Base-by-base conservation (phyloP, 208 protist genomes). In the Borovskyia barvae region DNA sequence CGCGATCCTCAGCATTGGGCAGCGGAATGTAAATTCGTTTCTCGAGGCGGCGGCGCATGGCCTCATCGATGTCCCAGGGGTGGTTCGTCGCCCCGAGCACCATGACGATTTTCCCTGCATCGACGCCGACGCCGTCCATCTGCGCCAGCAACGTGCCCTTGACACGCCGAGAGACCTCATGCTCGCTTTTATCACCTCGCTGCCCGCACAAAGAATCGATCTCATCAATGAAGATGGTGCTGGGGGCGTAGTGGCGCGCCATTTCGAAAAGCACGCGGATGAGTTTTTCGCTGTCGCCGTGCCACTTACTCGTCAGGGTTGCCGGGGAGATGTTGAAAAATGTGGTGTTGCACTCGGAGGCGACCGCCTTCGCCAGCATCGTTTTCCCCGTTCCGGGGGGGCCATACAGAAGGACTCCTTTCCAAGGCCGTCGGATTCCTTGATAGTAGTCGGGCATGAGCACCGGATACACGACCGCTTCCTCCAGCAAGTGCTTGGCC, bases 111-210 rank as follows among this genome's bases (percentile, higher is more conserved):
- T 96, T 92, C 12, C 64, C 66, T 26, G 59, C 30, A 50, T 90
- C 82, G 1, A 91, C 81, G 22, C 86, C 82, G 6, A 92, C 87
- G 35, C 91, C 94, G 53, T 97, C 90, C 85, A 96, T 91, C 81
- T 99, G 98, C 17, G 99, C 96, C 5, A 99, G 82, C 29, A 99
- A 97, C 56, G 99, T 99, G 17, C 97, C 99, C 72, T 99, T 99
- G 2, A 99, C 96, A 20, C 98, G 83, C 9, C 98, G 75, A 24
- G 97, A 92, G 2, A 86, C 91, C 61, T 97, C 92, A 47, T 97
- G 90, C 67, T 96, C 92, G 24, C 67, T 66, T 14, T 75, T 64
- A 43, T 81, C 90, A 14, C 83, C 88, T 49, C 96, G 81, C 64
- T 87, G 74, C 3, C 87, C 80, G 49, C 95, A 94, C n/a, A 98